Evolutionary conservation across 306 rosid genomes (phyloP).

Genomic region (Geum urbanum): DNA sequence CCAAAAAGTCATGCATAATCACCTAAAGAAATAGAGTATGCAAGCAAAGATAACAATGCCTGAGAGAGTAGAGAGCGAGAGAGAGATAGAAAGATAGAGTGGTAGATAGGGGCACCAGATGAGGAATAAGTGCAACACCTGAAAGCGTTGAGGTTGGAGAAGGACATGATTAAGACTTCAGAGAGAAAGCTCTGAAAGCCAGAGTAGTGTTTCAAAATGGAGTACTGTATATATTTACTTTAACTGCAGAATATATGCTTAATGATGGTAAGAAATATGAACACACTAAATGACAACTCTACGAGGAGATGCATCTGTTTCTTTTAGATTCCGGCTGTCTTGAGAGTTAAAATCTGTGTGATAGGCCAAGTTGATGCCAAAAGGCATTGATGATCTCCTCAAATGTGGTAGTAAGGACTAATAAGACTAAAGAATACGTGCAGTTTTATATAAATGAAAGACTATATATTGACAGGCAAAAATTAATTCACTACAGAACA

Average conservation of each 20-base stretch:
- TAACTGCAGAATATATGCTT: background rate
- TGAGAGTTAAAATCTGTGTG: background rate
- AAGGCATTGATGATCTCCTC: background rate
- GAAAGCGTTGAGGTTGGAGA: slow-evolving; percentile 8
- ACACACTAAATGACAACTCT: background rate
- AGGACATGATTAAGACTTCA: slow-evolving; percentile 11
- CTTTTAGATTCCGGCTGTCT: background rate
- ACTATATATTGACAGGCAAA: too few relatives aligned
- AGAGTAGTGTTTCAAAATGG: background rate
- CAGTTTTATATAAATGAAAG: too few relatives aligned
- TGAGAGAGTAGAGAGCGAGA: background rate
- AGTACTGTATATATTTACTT: too few relatives aligned
- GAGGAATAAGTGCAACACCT: slow-evolving; percentile 10
- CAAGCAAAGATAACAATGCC: background rate
- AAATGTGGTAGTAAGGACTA: background rate
- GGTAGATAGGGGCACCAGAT: too few relatives aligned
- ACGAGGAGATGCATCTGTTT: background rate
- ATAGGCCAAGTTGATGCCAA: background rate
- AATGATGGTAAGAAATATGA: background rate
- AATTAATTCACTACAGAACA: too few relatives aligned
- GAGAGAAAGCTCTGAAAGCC: background rate
- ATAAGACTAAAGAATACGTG: too few relatives aligned
- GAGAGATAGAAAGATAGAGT: slow-evolving; percentile 8
- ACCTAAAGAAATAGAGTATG: background rate
- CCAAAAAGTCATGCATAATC: background rate